Percentiles rank a stretch among this genome's conserved stretches.
phyloP scores from a whole-genome alignment of 1,284 basidiomycete species.

The Cutaneotrichosporon daszewskae region DNA sequence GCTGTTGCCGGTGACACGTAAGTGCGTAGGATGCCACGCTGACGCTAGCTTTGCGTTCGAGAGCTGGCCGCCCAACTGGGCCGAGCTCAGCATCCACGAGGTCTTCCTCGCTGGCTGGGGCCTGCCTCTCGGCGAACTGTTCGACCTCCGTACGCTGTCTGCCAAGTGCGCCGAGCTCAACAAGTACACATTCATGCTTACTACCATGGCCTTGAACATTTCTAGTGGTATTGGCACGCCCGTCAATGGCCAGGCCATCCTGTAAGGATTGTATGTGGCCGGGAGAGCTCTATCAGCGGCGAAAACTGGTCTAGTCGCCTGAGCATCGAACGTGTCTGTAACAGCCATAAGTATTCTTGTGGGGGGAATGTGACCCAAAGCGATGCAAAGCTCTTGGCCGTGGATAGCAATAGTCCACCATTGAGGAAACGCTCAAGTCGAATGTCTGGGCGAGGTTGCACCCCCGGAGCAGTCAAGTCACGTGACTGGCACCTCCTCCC shows the following conservation, averaged over 20 bases:
- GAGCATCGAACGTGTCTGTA: too few relatives aligned
- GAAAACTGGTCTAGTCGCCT: too few relatives aligned
- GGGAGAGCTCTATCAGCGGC: too few relatives aligned
- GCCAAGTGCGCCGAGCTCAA: slow-evolving; percentile 31
- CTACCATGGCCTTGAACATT: slow-evolving; percentile 46
- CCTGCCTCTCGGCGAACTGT: slow-evolving; percentile 48
- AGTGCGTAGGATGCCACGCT: slow-evolving; percentile 9
- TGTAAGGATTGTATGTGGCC: too few relatives aligned
- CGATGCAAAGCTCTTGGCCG: too few relatives aligned
- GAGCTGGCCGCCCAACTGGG: slow-evolving; percentile 19
- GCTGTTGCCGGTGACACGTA: slow-evolving; percentile 47
- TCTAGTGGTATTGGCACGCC: slow-evolving; percentile 48
- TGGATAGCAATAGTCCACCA: too few relatives aligned
- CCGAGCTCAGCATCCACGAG: slow-evolving; percentile 21
- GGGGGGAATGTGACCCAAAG: too few relatives aligned
- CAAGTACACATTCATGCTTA: slow-evolving; percentile 48
- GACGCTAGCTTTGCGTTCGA: slow-evolving; percentile 31
- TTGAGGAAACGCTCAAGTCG: too few relatives aligned
- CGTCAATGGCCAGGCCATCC: slow-evolving; percentile 46
- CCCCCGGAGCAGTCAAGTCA: too few relatives aligned
- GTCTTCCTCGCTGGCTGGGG: slow-evolving; percentile 39
- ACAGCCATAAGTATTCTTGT: too few relatives aligned
- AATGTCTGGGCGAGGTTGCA: too few relatives aligned
- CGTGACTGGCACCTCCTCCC: too few relatives aligned
- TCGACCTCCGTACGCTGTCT: slow-evolving; percentile 46